These are phyloP conservation scores for Trichomonascaceae sp. DNA, from an alignment of 1,139 yeast genomes.

Conservation along the genomic window DNA sequence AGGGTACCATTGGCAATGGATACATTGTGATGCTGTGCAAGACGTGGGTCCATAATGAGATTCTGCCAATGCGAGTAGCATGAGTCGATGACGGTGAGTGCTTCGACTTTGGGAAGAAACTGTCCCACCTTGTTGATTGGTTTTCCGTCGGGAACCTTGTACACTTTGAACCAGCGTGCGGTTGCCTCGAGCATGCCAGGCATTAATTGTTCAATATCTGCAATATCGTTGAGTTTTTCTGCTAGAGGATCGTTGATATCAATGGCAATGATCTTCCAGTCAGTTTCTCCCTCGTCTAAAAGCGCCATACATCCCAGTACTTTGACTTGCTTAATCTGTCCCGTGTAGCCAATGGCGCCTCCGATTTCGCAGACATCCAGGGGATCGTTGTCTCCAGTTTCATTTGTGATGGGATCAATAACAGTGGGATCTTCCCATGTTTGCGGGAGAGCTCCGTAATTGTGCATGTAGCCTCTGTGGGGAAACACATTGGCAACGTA, in stretches of 20 bases:
- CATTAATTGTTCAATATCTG: conserved; percentile 68
- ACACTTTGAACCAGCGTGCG: conserved; percentile 87
- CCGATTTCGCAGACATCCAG: conserved; percentile 95
- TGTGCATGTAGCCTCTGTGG: conserved; percentile 90
- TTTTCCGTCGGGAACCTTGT: conserved; percentile 90
- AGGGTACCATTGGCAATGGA: neutral
- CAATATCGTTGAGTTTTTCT: conserved; percentile 55
- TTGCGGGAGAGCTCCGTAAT: conserved; percentile 97
- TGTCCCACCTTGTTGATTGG: conserved; percentile 48
- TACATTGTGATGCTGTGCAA: neutral
- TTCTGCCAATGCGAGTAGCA: conserved; percentile 71
- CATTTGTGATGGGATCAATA: conserved; percentile 33
- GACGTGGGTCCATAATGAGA: conserved; percentile 28
- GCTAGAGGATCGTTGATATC: conserved; percentile 76
- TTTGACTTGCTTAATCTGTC: conserved; percentile 73
- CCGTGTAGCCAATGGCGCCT: conserved; percentile 46
- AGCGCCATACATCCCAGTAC: conserved; percentile 87
- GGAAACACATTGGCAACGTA: conserved; percentile 91
- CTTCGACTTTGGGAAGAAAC: conserved; percentile 56
- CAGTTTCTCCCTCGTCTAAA: conserved; percentile 94
- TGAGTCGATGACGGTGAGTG: conserved; percentile 57
- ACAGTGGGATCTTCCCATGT: conserved; percentile 79
- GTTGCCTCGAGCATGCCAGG: conserved; percentile 82
- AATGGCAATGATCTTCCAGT: conserved; percentile 90
- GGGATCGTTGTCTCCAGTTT: conserved; percentile 91